Percentiles rank a stretch among this genome's conserved stretches.
phyloP scores from a whole-genome alignment of 2,329 filamentous ascomycete species.

The Cladophialophora immunda region DNA sequence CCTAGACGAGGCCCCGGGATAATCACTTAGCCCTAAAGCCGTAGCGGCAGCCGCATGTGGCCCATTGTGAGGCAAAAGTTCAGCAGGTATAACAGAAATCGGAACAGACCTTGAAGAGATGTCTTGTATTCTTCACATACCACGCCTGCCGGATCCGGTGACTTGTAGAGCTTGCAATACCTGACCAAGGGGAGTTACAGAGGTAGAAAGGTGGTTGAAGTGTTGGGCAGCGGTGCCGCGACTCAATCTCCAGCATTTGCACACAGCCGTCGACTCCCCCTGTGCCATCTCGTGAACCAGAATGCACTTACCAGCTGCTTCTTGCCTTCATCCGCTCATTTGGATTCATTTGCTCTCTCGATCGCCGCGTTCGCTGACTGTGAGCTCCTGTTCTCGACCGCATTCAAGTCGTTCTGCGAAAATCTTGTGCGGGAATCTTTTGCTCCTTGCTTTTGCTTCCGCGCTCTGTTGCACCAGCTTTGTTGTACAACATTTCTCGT shows the following conservation, averaged over 20 bases:
- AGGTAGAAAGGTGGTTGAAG: not conserved
- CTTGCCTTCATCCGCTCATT: not conserved
- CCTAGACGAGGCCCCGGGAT: not conserved
- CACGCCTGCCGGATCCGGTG: not conserved
- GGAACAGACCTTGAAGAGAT: not conserved
- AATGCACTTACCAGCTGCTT: constrained; percentile 4
- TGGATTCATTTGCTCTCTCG: not conserved
- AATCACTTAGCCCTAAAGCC: constrained; percentile 1
- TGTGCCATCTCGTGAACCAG: not conserved
- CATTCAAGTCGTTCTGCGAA: not conserved
- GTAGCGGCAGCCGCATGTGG: not conserved
- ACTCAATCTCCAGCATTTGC: not conserved
- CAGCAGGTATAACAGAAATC: not conserved
- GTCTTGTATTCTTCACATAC: not conserved
- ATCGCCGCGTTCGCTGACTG: not conserved
- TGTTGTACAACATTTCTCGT: not conserved
- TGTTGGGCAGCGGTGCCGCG: not conserved
- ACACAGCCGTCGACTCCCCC: not conserved
- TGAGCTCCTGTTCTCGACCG: not conserved
- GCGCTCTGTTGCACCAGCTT: not conserved
- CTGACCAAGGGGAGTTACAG: not conserved
- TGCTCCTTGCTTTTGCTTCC: not conserved
- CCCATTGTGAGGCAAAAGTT: not conserved
- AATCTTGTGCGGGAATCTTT: too few relatives aligned
- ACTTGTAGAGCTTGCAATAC: not conserved